Evolutionary conservation across 148 eudicot genomes (phyloP), one percentile per base, ranked within the genome.

Genomic region (Camellia granthamiana): DNA sequence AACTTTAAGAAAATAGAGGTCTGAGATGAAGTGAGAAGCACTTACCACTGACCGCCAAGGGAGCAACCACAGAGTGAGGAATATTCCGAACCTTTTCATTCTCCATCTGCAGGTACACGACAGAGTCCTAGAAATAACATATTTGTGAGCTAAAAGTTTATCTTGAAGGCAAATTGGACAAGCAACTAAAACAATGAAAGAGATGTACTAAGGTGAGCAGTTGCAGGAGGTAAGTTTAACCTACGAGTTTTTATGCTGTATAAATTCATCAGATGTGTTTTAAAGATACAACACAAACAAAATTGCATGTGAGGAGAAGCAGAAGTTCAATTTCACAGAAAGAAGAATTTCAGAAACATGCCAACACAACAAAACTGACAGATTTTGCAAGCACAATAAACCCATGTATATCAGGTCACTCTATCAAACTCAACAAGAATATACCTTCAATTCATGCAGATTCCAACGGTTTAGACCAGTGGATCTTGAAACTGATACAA

Each of bases 41-140:
- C 99, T 89, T 82, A 96, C 99, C 92, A 75, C 99, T 97, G 73
- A 97, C 95, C 71, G 97, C 98, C 86, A 96, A 82, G 23, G 99
- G 99, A 74, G 89, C 88, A 79, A 86, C 84, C 69, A 91, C 92
- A 69, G 77, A 79, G 80, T 97, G 97, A 73, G 95, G 89, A 78
- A 97, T 94, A 75, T 86, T 83, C 83, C 99, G 94, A 75, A 91
- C 93, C 84, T 90, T 97, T 83, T 89, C 92, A 80, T 87, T 80
- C 85, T 91, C 97, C 91, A 87, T 78, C 77, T 85, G 88, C 89
- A 97, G 82, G 81, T 86, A 82, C 72, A 85, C 58, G 74, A 83
- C 72, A 69, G 86, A 87, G 79, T 89, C 98, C 99, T 96, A 71
- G 38, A 72, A 83, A 47, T 42, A 62, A 59, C 44, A 61, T 15